These are phyloP conservation scores for Besnoitia besnoiti DNA, from an alignment of 169 alveolate genomes.

Conservation along the genomic window DNA sequence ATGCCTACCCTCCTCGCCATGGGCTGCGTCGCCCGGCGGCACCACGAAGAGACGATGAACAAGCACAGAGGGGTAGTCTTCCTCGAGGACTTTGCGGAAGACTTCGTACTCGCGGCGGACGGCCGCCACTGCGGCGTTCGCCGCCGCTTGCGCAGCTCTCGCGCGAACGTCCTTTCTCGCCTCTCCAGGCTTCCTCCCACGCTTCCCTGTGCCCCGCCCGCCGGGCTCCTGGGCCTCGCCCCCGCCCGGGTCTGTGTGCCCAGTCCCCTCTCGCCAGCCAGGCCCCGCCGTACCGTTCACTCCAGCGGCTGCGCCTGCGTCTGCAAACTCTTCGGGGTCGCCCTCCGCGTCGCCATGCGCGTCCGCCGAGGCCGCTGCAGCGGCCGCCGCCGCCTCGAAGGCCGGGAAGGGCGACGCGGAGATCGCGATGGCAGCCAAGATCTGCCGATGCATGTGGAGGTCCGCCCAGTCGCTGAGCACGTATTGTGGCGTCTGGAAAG, in stretches of 20 bases:
- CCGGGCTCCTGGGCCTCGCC: too few relatives aligned
- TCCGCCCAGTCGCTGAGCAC: constrained; percentile 43
- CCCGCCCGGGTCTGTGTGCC: not conserved
- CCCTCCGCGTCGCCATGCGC: not conserved
- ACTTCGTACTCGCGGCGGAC: not conserved
- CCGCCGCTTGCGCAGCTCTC: constrained; percentile 2
- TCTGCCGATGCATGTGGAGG: constrained; percentile 46
- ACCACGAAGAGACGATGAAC: constrained; percentile 37
- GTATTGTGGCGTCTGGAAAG: constrained; percentile 34
- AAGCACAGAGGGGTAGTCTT: constrained; percentile 46
- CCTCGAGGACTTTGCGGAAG: constrained; percentile 4
- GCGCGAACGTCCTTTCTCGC: not conserved
- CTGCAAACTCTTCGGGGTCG: not conserved
- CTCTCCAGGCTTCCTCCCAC: not conserved
- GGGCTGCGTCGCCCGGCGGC: not conserved
- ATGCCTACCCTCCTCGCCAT: not conserved
- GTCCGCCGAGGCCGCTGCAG: not conserved
- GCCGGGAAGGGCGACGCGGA: not conserved
- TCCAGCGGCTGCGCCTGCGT: not conserved
- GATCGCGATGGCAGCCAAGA: constrained; percentile 47
- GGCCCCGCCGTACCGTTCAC: not conserved
- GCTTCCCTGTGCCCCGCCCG: too few relatives aligned
- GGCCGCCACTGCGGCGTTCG: constrained; percentile 18
- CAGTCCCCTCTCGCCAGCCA: not conserved
- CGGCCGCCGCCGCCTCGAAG: not conserved